Evolutionary conservation across 1,284 basidiomycete genomes (phyloP).

Genomic region (Lentinula novae-zelandiae): DNA sequence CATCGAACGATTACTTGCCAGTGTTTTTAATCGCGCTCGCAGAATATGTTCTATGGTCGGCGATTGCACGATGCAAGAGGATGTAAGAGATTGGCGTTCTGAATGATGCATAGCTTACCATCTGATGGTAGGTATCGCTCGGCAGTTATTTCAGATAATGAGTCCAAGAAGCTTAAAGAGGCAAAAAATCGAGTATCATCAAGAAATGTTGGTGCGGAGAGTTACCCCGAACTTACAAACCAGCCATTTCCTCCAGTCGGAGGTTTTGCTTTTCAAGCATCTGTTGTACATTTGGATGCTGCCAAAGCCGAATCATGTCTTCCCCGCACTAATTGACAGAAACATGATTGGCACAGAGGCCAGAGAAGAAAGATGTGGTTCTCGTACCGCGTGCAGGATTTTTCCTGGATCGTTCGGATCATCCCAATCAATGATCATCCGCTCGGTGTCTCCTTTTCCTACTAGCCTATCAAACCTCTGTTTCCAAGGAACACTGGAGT

Average conservation of each 20-base stretch:
- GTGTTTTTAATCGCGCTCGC: slow-evolving; percentile 88
- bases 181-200: background rate
- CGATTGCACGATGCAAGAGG: background rate
- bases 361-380: background rate
- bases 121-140: slow-evolving; percentile 82
- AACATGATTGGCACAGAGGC: background rate
- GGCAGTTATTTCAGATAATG: slow-evolving; percentile 71
- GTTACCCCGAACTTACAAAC: slow-evolving; percentile 46
- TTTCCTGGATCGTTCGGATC: slow-evolving; percentile 38
- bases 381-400: slow-evolving; percentile 33
- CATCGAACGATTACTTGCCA: slow-evolving; percentile 42
- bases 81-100: too few relatives aligned
- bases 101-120: slow-evolving; percentile 27
- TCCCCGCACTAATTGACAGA: slow-evolving; percentile 27
- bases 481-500: slow-evolving; percentile 38
- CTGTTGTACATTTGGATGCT: slow-evolving; percentile 38
- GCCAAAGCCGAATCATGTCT: slow-evolving; percentile 57
- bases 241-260: slow-evolving; percentile 55
- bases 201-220: background rate
- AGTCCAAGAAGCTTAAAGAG: slow-evolving; percentile 46
- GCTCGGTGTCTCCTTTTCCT: slow-evolving; percentile 29
- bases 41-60: slow-evolving; percentile 74
- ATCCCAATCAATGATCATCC: slow-evolving; percentile 34
- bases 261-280: slow-evolving; percentile 43
- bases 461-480: slow-evolving; percentile 28